Evolutionary conservation across 371 early-diverging fungal species (phyloP), one percentile per base, ranked within the genome.

Genomic region (Mortierella sp.): DNA sequence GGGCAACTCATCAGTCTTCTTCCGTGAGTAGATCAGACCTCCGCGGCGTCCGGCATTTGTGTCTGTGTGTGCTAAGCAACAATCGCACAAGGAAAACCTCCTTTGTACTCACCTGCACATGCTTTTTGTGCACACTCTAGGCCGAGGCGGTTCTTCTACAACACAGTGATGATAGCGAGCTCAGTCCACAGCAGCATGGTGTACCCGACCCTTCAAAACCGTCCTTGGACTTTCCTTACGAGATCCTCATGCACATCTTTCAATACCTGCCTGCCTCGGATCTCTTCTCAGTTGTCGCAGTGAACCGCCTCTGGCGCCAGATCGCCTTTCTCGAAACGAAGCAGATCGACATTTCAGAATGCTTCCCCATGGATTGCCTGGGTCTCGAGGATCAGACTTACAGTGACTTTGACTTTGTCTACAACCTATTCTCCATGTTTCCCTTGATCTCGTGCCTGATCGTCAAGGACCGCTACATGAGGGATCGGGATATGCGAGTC

Each of bases 401-500:
- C 48, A 74, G 74, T 43, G 68, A 68, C 46, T 74, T 74, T 64
- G 74, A 67, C 19, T 74, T 74, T 58, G 74, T 74, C 14, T 67
- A 52, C 50, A 63, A 68, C 46, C 58, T 74, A 10, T 68, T 74
- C 26, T 68, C 74, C 6, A 68, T 68, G 50, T 74, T 74, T 27
- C 74, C 74, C 10, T 51, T 67, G 53, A 64, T 74, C 43, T 68
- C 68, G 5, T 61, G 64, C 34, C 61, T 74, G n/a, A 61, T 74
- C 28, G 61, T 74, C 58, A 74, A 68, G 65, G 74, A 74, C 21
- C 68, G 74, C 10, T 74, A 64, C 60, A 63, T 74, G 59, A 54
- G 74, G 1, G 74, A 74, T 24, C 68, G 69, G 0, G 74, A 74
- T 49, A 50, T 74, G 30, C 34, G 74, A 21, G 74, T 74, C 16